Evolutionary conservation across 345 rosid species (phyloP).

Genomic region (Boechera divaricarpa): DNA sequence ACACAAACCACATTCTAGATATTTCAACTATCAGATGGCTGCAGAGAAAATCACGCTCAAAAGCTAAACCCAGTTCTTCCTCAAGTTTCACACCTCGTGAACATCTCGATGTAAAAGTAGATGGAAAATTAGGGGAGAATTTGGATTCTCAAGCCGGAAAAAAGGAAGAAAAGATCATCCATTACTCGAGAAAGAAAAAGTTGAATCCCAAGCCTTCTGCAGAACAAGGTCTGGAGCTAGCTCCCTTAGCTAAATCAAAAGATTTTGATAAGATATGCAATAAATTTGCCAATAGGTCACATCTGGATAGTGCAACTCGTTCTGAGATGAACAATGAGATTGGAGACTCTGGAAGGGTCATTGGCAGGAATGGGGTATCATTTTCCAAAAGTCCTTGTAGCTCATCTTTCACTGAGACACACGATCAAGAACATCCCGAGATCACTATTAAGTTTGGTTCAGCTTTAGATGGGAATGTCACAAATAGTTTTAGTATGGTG

Average conservation of each 20-base stretch:
- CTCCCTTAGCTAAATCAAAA: constrained; percentile 35
- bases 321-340: constrained; percentile 38
- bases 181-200: constrained; percentile 83
- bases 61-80: constrained; percentile 51
- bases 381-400: not conserved
- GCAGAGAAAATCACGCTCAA: constrained; percentile 77
- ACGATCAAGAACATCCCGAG: constrained; percentile 27
- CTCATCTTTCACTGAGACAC: constrained; percentile 22
- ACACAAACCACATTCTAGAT: constrained; percentile 50
- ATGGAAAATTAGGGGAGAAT: constrained; percentile 38
- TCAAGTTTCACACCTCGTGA: constrained; percentile 45
- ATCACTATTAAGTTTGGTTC: constrained; percentile 24
- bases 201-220: constrained; percentile 51
- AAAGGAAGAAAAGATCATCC: constrained; percentile 66
- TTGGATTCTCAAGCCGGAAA: constrained; percentile 39
- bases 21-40: constrained; percentile 69
- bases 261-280: constrained; percentile 6
- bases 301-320: constrained; percentile 18
- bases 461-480: constrained; percentile 20
- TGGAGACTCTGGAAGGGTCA: constrained; percentile 33
- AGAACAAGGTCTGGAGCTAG: constrained; percentile 46
- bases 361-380: constrained; percentile 31
- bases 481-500: constrained; percentile 36
- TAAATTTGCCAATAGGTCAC: constrained; percentile 16
- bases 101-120: constrained; percentile 48